Evolutionary conservation across 2,329 filamentous ascomycete species (phyloP).

Genomic region (Verticillium dahliae): DNA sequence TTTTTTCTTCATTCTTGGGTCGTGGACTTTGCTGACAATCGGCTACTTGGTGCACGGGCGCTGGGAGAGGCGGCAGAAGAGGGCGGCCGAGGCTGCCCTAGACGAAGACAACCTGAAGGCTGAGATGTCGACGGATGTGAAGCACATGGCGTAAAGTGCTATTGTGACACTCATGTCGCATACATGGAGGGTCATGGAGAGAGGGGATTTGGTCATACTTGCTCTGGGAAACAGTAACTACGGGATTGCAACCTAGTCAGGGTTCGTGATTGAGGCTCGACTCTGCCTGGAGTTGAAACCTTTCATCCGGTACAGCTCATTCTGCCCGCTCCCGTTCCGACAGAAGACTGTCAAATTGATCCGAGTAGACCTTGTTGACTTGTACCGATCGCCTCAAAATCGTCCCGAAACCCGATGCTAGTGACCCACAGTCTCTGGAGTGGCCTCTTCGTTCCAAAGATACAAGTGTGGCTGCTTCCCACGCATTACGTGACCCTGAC

Average conservation of each 20-base stretch:
- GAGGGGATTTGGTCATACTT: too few species aligned
- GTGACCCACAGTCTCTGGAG: neutral
- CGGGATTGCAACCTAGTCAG: too few species aligned
- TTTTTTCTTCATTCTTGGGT: constrained; percentile 11
- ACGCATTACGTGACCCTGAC: too few species aligned
- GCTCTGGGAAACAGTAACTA: too few species aligned
- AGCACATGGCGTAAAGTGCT: constrained; percentile 5
- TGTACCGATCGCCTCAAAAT: neutral
- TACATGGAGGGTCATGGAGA: too few species aligned
- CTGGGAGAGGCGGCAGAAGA: constrained; percentile 6
- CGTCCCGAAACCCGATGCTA: neutral
- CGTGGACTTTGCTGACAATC: constrained; percentile 6
- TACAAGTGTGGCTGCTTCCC: neutral
- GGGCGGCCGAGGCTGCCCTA: neutral
- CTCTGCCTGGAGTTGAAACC: too few species aligned
- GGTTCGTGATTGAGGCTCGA: too few species aligned
- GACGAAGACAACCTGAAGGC: constrained; percentile 8
- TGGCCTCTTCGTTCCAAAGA: neutral
- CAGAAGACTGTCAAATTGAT: too few species aligned
- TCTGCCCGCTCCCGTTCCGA: too few species aligned
- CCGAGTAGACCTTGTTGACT: neutral
- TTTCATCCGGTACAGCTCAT: too few species aligned
- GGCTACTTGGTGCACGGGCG: constrained; percentile 7
- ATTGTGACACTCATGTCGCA: neutral
- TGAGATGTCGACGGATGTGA: neutral